A percentile compares a stretch with the other conserved stretches of the same genome.
Evolutionary conservation across 2,329 filamentous ascomycete species (phyloP).

Genomic region (Bipolaris oryzae): DNA sequence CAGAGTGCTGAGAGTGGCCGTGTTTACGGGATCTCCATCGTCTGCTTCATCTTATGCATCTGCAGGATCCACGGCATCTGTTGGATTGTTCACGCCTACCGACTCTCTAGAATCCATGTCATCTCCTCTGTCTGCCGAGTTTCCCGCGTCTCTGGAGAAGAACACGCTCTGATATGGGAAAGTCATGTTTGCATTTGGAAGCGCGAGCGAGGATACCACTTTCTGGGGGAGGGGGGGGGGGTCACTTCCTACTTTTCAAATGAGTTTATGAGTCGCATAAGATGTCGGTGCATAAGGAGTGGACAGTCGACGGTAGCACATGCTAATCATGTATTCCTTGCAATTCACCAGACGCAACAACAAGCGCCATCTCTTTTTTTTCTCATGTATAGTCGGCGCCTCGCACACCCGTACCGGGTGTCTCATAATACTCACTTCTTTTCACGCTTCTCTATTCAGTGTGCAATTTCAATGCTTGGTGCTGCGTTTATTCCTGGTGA

Average conservation of each 20-base stretch:
- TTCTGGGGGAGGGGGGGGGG: conserved; percentile 28
- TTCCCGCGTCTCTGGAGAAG: conserved; percentile 33
- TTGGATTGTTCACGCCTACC: background rate
- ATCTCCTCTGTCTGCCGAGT: conserved; percentile 54
- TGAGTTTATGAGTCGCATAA: conserved; percentile 26
- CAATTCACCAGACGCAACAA: background rate
- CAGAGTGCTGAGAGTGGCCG: background rate
- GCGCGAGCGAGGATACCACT: conserved; percentile 43
- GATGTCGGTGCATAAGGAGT: background rate
- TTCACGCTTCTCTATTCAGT: background rate
- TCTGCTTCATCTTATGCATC: background rate
- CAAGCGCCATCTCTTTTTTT: background rate
- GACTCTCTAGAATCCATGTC: background rate
- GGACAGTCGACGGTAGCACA: background rate
- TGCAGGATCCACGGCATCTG: background rate
- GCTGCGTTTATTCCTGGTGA: background rate
- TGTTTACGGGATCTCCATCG: background rate
- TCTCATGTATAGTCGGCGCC: background rate
- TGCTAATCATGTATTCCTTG: background rate
- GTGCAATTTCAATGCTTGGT: background rate
- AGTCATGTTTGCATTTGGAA: conserved; percentile 41
- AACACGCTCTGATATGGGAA: conserved; percentile 22
- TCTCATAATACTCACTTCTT: background rate
- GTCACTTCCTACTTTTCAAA: conserved; percentile 22
- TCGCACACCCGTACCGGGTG: background rate